Evolutionary conservation across 495 filamentous ascomycete genomes (phyloP).

Genomic region (Penicillium alfredii): DNA sequence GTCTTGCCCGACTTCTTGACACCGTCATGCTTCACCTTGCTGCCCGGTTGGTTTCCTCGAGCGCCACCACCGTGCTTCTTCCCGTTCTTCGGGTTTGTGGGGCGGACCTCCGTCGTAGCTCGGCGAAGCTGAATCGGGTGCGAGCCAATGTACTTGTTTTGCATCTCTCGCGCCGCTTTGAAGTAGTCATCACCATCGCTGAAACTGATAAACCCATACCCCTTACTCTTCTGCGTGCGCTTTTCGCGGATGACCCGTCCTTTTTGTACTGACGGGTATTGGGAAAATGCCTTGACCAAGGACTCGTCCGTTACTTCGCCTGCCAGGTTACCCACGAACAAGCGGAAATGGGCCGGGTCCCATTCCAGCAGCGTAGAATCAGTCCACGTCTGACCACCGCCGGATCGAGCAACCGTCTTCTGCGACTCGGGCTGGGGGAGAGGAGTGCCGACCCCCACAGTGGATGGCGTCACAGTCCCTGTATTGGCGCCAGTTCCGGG

Average conservation of each 20-base stretch:
- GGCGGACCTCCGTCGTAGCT: slow-evolving; percentile 84
- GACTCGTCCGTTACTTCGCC: slow-evolving; percentile 97
- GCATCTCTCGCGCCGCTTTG: slow-evolving; percentile 91
- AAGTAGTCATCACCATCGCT: slow-evolving; percentile 94
- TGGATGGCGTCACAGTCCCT: slow-evolving; percentile 31
- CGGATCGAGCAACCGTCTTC: slow-evolving; percentile 75
- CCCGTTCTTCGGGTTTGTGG: slow-evolving; percentile 44
- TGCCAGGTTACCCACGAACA: slow-evolving; percentile 97
- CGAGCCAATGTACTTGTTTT: slow-evolving; percentile 97
- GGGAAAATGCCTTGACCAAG: slow-evolving; percentile 83
- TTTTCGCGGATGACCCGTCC: slow-evolving; percentile 96
- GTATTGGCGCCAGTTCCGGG: slow-evolving; percentile 42
- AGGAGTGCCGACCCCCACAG: slow-evolving; percentile 32
- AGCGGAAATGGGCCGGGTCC: slow-evolving; percentile 90
- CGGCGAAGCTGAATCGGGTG: slow-evolving; percentile 83
- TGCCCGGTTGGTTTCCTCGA: slow-evolving; percentile 24
- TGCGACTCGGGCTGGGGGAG: slow-evolving; percentile 39
- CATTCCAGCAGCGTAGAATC: slow-evolving; percentile 85
- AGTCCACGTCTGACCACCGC: slow-evolving; percentile 85
- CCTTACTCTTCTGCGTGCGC: slow-evolving; percentile 88
- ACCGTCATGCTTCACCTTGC: slow-evolving; percentile 53
- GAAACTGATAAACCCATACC: slow-evolving; percentile 95
- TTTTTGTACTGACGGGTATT: slow-evolving; percentile 83
- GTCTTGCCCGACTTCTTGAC: slow-evolving; percentile 77
- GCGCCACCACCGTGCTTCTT: slow-evolving; percentile 38